Base-by-base conservation (phyloP, 805 yeast genomes). In the Metschnikowia vanudenii region DNA sequence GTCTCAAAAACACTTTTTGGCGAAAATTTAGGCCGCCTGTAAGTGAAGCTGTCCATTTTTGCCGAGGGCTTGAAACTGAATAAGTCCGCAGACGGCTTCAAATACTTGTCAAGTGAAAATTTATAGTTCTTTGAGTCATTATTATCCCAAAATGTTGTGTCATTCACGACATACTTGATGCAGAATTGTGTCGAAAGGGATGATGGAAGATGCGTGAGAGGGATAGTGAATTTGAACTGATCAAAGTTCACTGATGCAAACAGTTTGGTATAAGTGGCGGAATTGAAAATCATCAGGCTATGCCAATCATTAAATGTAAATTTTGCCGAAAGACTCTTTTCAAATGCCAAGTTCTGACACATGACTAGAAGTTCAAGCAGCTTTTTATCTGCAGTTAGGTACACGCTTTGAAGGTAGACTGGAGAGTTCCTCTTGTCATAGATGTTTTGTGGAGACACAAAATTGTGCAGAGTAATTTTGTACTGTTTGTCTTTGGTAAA, bases 211-310 rank as follows among this genome's bases (percentile, higher is more conserved):
- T 60, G 65, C 19, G 62, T 55, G 47, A 76, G 59, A 31, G 76
- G 76, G 32, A 81, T 71, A 40, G 71, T 70, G 56, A 82, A 80
- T 40, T 73, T 71, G 61, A 82, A 75, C 61, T 74, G 69, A 61
- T 74, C 77, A 53, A 68, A 67, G 54, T 74, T 57, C 26, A 53
- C 55, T 14, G 61, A 50, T 19, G 53, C 45, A 35, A 59, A 61
- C 40, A 61, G 57, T 43, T 58, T 59, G 32, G 56, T 50, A 41
- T 56, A 57, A 22, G 53, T 46, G 12, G 55, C 55, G 34, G 60
- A 53, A 43, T 55, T 58, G 44, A 65, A 54, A 9, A 59, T 52
- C 33, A 60, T 43, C 47, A 53, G 59, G 24, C 76, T 72, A 41
- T 69, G 65, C 76, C 76, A 82, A 46, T 69, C 60, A 62, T 81